phyloP scores from a whole-genome alignment of 345 rosid species.

The Citropsis articulata region DNA sequence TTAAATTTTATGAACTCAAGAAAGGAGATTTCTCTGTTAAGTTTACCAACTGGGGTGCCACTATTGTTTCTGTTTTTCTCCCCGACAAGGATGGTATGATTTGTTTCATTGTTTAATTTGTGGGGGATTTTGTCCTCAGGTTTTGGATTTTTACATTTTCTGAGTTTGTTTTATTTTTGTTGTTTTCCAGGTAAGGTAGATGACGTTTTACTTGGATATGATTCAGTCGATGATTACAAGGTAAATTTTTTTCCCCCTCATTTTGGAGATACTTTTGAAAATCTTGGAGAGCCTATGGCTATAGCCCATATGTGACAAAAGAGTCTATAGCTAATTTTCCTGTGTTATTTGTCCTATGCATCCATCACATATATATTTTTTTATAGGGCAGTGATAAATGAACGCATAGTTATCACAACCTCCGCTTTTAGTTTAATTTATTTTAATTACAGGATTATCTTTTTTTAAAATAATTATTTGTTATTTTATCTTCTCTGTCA shows the following conservation, averaged over 20 bases:
- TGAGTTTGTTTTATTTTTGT: neutral
- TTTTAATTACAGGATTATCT: too few relatives aligned
- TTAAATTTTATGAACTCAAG: constrained; percentile 64
- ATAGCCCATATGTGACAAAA: neutral
- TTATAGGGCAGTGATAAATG: too few relatives aligned
- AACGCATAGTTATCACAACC: too few relatives aligned
- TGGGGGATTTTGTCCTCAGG: neutral
- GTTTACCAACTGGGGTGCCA: constrained; percentile 90
- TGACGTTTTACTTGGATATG: constrained; percentile 77
- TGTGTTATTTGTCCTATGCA: neutral
- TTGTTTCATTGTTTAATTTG: neutral
- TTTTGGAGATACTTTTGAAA: neutral
- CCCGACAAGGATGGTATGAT: constrained; percentile 79
- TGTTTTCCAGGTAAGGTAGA: constrained; percentile 53
- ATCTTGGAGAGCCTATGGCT: neutral
- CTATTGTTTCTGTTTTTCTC: constrained; percentile 54
- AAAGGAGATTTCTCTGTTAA: constrained; percentile 57
- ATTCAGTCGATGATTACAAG: constrained; percentile 55
- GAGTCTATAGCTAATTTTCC: neutral
- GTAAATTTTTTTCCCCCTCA: constrained; percentile 17
- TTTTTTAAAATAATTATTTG: too few relatives aligned
- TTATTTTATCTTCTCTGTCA: too few relatives aligned
- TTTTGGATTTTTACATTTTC: neutral
- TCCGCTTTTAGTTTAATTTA: too few relatives aligned
- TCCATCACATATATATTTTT: neutral